phyloP scores from a whole-genome alignment of 1,284 basidiomycete genomes.

The Macrocystidia cucumis region DNA sequence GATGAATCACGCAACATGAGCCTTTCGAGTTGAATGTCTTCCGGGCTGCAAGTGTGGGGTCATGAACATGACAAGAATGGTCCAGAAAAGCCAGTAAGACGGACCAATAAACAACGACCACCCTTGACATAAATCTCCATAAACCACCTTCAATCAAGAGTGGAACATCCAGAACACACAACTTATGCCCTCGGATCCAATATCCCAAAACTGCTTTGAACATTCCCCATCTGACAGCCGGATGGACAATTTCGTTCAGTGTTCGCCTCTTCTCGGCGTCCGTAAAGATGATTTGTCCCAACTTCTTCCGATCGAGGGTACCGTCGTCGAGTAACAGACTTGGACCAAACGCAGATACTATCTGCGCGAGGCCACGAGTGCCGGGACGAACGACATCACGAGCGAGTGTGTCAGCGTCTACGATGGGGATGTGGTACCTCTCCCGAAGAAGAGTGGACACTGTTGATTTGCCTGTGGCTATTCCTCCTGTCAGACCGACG shows the following conservation, averaged over 20 bases:
- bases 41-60: conserved; percentile 36
- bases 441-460: conserved; percentile 72
- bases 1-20: conserved; percentile 66
- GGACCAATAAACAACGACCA: conserved; percentile 88
- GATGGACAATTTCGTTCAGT: conserved; percentile 87
- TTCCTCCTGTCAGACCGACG: conserved; percentile 93
- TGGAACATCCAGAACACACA: conserved; percentile 90
- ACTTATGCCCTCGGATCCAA: conserved; percentile 76
- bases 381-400: conserved; percentile 86
- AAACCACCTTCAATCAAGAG: conserved; percentile 86
- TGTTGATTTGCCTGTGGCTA: conserved; percentile 94
- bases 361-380: conserved; percentile 62
- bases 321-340: conserved; percentile 66
- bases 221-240: conserved; percentile 78
- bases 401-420: conserved; percentile 92
- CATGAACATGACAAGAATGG: background rate
- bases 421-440: conserved; percentile 66
- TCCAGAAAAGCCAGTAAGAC: conserved; percentile 15
- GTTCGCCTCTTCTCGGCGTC: conserved; percentile 65
- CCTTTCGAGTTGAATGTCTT: conserved; percentile 73
- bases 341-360: conserved; percentile 68
- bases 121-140: conserved; percentile 79
- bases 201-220: conserved; percentile 56
- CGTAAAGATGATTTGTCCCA: conserved; percentile 84
- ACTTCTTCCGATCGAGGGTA: conserved; percentile 73